Percentiles rank a stretch among this genome's conserved stretches.
Conservation (phyloP, 2,329 filamentous ascomycete genomes). For the Cladorrhinum sp. region DNA sequence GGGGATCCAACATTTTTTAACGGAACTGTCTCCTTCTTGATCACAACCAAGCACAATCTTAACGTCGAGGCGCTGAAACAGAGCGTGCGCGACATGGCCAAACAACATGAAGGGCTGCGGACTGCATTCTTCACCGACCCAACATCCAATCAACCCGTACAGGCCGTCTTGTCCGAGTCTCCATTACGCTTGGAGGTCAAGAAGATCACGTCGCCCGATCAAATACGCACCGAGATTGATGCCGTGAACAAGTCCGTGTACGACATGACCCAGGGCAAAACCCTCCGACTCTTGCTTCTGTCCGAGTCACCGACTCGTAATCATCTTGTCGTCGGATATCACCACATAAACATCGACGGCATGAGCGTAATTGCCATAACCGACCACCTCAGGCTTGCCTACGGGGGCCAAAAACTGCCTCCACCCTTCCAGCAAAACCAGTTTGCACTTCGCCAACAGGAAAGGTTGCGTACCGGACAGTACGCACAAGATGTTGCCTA, state of each 20-base stretch:
- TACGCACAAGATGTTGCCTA: not conserved
- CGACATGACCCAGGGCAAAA: conserved; percentile 37
- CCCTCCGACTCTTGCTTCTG: conserved; percentile 36
- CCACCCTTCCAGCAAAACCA: conserved; percentile 5
- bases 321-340: conserved; percentile 42
- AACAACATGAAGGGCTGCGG: conserved; percentile 11
- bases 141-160: conserved; percentile 3
- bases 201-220: conserved; percentile 1
- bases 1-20: conserved; percentile 12
- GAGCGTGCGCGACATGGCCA: conserved; percentile 6
- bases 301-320: conserved; percentile 33
- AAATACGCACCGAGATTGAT: conserved; percentile 2
- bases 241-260: conserved; percentile 25
- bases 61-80: not conserved
- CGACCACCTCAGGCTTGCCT: conserved; percentile 8
- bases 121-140: conserved; percentile 11
- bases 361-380: conserved; percentile 6
- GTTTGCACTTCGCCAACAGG: not conserved
- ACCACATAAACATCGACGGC: conserved; percentile 38
- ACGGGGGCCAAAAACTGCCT: not conserved
- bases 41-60: conserved; percentile 5
- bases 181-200: conserved; percentile 7
- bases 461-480: conserved; percentile 2
- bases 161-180: conserved; percentile 1
- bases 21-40: conserved; percentile 2